phyloP scores from a whole-genome alignment of 2,329 filamentous ascomycete genomes.

The Trichoderma asperellum region DNA sequence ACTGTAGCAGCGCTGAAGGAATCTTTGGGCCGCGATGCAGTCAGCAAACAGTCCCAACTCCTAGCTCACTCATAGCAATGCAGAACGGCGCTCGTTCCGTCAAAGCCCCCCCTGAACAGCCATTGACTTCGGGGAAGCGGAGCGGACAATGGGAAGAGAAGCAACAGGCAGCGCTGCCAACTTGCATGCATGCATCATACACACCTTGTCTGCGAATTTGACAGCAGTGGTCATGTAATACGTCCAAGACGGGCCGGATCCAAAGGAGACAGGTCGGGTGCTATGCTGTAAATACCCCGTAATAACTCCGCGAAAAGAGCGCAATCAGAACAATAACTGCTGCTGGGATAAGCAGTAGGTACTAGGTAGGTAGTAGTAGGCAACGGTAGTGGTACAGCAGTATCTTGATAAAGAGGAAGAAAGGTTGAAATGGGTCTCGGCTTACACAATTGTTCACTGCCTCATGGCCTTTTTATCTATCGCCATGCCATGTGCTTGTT shows the following conservation, averaged over 20 bases:
- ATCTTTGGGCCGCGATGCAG: slow-evolving; percentile 21
- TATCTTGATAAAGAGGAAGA: background rate
- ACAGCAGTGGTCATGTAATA: background rate
- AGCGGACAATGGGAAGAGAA: slow-evolving; percentile 17
- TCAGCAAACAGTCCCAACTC: slow-evolving; percentile 2
- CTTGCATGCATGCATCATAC: background rate
- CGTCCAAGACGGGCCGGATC: background rate
- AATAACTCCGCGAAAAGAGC: background rate
- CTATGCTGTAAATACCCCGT: background rate
- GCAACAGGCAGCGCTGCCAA: background rate
- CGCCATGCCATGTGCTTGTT: slow-evolving; percentile 12
- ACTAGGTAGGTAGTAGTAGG: too few relatives aligned
- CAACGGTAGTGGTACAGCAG: background rate
- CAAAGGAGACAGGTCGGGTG: background rate
- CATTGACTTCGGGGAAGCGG: slow-evolving; percentile 6
- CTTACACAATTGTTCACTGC: background rate
- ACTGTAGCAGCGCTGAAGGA: background rate
- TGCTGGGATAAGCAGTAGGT: background rate
- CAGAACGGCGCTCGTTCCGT: background rate
- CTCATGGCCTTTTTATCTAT: slow-evolving; percentile 14
- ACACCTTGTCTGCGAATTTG: background rate
- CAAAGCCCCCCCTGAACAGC: background rate
- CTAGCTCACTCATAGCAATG: background rate
- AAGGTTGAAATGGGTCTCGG: background rate
- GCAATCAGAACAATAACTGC: background rate